Evolutionary conservation across 768 basidiomycete genomes (phyloP), one percentile per base, ranked within the genome.

Genomic region (Leccinum subgranulosum): DNA sequence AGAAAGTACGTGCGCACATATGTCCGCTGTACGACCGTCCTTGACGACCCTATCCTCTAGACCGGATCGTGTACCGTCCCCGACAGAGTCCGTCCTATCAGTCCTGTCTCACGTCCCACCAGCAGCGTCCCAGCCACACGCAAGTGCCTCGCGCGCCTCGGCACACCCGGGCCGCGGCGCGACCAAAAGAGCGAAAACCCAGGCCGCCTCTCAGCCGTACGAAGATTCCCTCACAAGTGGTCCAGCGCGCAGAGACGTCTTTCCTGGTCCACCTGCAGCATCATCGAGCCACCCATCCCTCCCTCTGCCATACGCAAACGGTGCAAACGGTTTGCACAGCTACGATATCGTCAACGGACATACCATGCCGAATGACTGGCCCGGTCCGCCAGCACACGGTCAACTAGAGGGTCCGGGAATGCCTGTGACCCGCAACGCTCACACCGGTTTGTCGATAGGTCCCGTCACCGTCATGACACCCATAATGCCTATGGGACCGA

Each of bases 331-430:
- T 57, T 63, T 70, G 15, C 76, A 71, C 58, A 69, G 68, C 21
- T 83, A 78, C 57, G 81, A 81, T 45, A 68, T 76, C 9, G 36
- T 72, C 36, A 66, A 73, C 10, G 60, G 75, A 28, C 69, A 69
- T 56, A 61, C 76, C 12, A 72, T 78, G 27, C 51, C 66, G 11
- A 70, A 57, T 49, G 83, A 83, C 58, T 85, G 84, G 83, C 73
- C 71, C 43, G 76, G 77, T 19, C 79, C 80, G 11, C 76, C 55
- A 59, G 75, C 81, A 6, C 82, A 73, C 31, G 76, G 81, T 25
- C 83, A 83, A 58, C 76, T 90, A 28, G 87, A 89, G 64, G 89
- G 89, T 3, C 89, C 89, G 10, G 89, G 89, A 1, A 87, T 91
- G 84, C 88, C 89, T 12, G 81, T 88, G 6, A 77, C 81, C 43